Conservation (phyloP, 2,329 filamentous ascomycete species). For the Cladosporium sp. region DNA sequence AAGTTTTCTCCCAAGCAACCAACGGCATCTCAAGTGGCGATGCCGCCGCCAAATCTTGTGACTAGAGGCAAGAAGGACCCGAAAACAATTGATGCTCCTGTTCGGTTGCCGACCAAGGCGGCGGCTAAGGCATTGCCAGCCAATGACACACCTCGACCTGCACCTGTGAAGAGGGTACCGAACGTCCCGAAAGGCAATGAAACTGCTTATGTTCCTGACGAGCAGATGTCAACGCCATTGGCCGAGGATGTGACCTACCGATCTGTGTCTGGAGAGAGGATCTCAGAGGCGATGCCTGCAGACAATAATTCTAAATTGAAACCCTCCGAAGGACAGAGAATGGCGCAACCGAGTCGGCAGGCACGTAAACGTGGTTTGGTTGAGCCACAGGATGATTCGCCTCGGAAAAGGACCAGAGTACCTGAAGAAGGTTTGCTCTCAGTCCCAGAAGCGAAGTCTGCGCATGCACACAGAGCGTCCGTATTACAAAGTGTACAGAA, state of each 20-base stretch:
- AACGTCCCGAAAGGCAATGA: background rate
- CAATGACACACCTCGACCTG: background rate
- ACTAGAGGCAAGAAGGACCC: background rate
- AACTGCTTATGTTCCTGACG: background rate
- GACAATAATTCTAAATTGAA: background rate
- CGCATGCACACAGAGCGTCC: background rate
- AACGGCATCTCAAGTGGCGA: constrained; percentile 27
- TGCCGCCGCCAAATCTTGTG: constrained; percentile 25
- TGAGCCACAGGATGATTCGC: background rate
- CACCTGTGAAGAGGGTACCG: background rate
- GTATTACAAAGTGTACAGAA: too few species aligned
- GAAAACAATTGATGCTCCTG: background rate
- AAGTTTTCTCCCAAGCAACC: constrained; percentile 1
- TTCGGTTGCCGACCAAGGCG: background rate
- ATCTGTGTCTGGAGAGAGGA: background rate
- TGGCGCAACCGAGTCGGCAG: background rate
- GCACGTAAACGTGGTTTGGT: background rate
- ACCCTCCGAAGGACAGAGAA: too few species aligned
- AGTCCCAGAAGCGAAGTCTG: background rate
- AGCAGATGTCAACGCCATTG: background rate
- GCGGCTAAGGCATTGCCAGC: background rate
- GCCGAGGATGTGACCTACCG: background rate
- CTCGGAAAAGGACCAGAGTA: background rate
- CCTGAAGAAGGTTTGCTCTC: background rate
- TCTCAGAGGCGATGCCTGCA: background rate